Evolutionary conservation across 202 grass and related monocot genomes (phyloP).

Genomic region (Bolboschoenoplectus hybrid): DNA sequence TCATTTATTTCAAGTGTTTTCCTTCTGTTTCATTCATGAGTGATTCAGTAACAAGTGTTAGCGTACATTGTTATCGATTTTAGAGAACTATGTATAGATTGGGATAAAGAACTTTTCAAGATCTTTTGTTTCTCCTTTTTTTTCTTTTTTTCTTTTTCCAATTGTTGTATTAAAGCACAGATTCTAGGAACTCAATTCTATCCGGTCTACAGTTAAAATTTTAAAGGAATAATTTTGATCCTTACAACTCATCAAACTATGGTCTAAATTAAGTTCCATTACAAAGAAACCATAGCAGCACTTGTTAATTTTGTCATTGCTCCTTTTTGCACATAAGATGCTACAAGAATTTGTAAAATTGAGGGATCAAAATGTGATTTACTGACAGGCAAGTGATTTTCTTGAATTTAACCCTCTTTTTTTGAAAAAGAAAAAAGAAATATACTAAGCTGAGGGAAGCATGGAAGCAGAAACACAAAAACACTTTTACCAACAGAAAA

Average conservation of each 20-base stretch:
- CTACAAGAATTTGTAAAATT: background rate
- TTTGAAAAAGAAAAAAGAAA: background rate
- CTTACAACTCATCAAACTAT: background rate
- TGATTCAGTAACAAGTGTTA: background rate
- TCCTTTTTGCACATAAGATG: background rate
- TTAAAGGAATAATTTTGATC: background rate
- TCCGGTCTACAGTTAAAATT: background rate
- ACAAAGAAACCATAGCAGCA: background rate
- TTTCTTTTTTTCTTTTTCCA: too few species aligned
- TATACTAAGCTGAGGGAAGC: background rate
- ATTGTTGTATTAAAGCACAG: background rate
- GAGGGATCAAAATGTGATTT: background rate
- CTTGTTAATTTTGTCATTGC: background rate
- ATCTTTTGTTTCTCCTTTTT: background rate
- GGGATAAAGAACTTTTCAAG: background rate
- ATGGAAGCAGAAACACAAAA: background rate
- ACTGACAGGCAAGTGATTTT: background rate
- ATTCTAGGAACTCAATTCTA: background rate
- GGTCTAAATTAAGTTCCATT: background rate
- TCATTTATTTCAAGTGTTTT: background rate
- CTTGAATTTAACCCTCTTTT: background rate
- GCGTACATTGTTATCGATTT: background rate
- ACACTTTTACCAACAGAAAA: background rate
- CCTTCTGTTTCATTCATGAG: background rate
- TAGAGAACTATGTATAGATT: conserved; percentile 3